Evolutionary conservation across 1,139 yeast genomes (phyloP).

Genomic region (Kurtzmaniella quercitrusa): DNA sequence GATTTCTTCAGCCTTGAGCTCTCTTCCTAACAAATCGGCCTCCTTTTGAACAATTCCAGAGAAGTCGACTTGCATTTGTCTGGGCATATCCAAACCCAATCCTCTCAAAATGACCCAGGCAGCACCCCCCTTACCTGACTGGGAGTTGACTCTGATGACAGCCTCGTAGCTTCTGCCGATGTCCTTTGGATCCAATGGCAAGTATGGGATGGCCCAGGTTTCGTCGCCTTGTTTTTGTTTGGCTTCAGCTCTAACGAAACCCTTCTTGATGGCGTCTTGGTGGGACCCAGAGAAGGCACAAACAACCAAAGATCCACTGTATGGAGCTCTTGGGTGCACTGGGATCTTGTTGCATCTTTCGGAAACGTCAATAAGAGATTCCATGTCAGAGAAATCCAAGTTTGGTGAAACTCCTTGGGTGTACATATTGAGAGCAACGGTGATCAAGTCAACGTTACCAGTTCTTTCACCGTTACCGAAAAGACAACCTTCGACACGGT

Average conservation of each 20-base stretch:
- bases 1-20: slow-evolving; percentile 42
- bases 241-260: slow-evolving; percentile 30
- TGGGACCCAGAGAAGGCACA: slow-evolving; percentile 49
- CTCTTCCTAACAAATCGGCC: slow-evolving; percentile 43
- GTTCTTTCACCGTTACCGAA: slow-evolving; percentile 51
- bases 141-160: slow-evolving; percentile 48
- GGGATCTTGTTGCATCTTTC: slow-evolving; percentile 47
- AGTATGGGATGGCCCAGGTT: slow-evolving; percentile 43
- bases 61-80: slow-evolving; percentile 41
- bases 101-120: slow-evolving; percentile 48
- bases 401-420: slow-evolving; percentile 44
- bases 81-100: slow-evolving; percentile 45
- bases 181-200: slow-evolving; percentile 48
- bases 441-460: slow-evolving; percentile 46
- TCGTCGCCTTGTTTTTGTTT: slow-evolving; percentile 19
- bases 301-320: slow-evolving; percentile 46
- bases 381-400: slow-evolving; percentile 41
- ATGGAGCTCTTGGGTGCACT: slow-evolving; percentile 47
- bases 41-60: slow-evolving; percentile 34
- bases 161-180: slow-evolving; percentile 49
- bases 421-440: slow-evolving; percentile 45
- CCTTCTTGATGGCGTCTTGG: slow-evolving; percentile 50
- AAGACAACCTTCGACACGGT: slow-evolving; percentile 47
- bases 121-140: slow-evolving; percentile 49
- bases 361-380: slow-evolving; percentile 35